phyloP scores from a whole-genome alignment of 257 asterid species.

The Gardenia jasminoides region DNA sequence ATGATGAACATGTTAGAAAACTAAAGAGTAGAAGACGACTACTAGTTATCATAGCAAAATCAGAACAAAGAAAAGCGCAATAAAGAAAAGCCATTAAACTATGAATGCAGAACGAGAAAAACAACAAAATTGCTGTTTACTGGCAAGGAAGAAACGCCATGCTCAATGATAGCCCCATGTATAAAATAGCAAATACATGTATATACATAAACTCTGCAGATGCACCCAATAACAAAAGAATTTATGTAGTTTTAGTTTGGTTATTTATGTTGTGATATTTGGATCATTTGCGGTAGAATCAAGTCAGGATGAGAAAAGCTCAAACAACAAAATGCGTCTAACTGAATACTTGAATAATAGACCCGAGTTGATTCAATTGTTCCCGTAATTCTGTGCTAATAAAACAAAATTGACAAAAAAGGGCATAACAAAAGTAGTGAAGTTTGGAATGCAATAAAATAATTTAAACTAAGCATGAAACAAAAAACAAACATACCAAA shows the following conservation, averaged over 20 bases:
- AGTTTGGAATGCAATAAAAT: neutral
- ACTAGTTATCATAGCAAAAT: neutral
- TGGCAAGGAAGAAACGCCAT: neutral
- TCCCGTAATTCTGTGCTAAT: neutral
- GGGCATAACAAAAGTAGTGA: neutral
- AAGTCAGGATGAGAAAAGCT: neutral
- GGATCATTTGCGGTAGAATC: neutral
- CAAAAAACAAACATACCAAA: conserved; percentile 51
- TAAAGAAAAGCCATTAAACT: neutral
- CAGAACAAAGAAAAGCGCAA: no score
- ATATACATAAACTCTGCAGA: no score
- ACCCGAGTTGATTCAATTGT: neutral
- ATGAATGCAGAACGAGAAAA: neutral
- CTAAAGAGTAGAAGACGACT: neutral
- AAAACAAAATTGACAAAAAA: neutral
- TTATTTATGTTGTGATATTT: neutral
- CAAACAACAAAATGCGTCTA: neutral
- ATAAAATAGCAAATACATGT: neutral
- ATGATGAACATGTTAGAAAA: neutral
- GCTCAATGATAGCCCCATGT: neutral
- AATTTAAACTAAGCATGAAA: neutral
- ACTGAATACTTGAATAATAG: neutral
- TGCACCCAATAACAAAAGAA: neutral
- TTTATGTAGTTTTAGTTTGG: neutral
- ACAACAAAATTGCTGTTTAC: neutral